phyloP scores from a whole-genome alignment of 2,329 filamentous ascomycete species.

The Dactylonectria macrodidyma region DNA sequence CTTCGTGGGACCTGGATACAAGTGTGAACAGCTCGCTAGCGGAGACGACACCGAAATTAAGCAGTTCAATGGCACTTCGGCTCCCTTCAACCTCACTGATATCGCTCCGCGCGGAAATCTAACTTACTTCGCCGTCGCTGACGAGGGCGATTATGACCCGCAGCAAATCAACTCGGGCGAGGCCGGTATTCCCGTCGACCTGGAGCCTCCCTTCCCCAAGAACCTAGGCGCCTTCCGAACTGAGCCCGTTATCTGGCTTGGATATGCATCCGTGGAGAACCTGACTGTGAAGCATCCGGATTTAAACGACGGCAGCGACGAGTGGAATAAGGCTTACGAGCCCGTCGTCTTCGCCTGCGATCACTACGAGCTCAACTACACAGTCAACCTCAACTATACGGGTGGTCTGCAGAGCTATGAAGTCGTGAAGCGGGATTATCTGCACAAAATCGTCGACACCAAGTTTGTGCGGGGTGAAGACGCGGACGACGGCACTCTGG shows the following conservation, averaged over 20 bases:
- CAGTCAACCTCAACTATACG: slow-evolving; percentile 35
- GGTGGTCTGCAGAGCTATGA: slow-evolving; percentile 35
- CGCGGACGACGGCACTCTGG: slow-evolving; percentile 29
- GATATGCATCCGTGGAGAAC: slow-evolving; percentile 33
- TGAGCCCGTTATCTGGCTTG: slow-evolving; percentile 40
- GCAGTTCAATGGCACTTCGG: slow-evolving; percentile 7
- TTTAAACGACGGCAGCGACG: neutral
- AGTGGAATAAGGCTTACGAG: slow-evolving; percentile 38
- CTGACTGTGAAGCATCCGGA: slow-evolving; percentile 15
- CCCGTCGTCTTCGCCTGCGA: slow-evolving; percentile 39
- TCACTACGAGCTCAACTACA: slow-evolving; percentile 43
- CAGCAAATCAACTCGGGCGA: slow-evolving; percentile 30
- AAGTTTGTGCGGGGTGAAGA: slow-evolving; percentile 15
- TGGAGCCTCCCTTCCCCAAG: slow-evolving; percentile 21
- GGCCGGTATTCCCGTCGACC: slow-evolving; percentile 5
- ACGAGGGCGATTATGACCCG: slow-evolving; percentile 34
- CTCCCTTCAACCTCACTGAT: slow-evolving; percentile 38
- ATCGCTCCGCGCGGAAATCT: slow-evolving; percentile 33
- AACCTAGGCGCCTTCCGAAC: slow-evolving; percentile 38
- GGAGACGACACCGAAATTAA: slow-evolving; percentile 22
- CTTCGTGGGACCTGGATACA: slow-evolving; percentile 40
- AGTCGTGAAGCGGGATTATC: slow-evolving; percentile 25
- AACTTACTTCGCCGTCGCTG: slow-evolving; percentile 33
- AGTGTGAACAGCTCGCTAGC: slow-evolving; percentile 37
- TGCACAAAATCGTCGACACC: slow-evolving; percentile 41